A percentile compares a stretch with the other conserved stretches of the same genome.
These are phyloP conservation scores for Solanum aculeatissimum DNA, from an alignment of 305 asterid genomes.

Conservation along the genomic window DNA sequence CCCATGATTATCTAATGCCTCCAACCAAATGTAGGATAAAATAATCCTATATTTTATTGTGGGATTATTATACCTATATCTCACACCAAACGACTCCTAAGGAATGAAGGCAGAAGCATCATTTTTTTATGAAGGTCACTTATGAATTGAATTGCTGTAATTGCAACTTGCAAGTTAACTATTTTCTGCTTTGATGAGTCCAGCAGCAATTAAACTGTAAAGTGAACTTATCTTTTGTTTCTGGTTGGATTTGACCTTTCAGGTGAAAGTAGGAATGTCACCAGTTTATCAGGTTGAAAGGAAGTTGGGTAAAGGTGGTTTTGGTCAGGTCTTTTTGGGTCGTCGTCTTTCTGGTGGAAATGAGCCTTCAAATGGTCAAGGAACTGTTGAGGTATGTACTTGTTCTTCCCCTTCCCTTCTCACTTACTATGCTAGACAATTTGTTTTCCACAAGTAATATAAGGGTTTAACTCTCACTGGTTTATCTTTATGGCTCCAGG, in stretches of 20 bases:
- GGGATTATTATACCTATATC: too few relatives aligned
- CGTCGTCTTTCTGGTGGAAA: background rate
- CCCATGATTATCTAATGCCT: too few relatives aligned
- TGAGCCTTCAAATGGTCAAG: background rate
- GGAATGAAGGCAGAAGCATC: background rate
- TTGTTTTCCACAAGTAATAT: background rate
- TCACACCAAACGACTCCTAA: too few relatives aligned
- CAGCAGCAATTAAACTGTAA: background rate
- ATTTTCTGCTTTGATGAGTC: background rate
- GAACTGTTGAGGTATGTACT: slow-evolving; percentile 5
- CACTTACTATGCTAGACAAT: background rate
- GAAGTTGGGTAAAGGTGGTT: slow-evolving; percentile 14
- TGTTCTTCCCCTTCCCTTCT: background rate
- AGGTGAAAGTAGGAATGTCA: slow-evolving; percentile 8
- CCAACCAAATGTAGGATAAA: too few relatives aligned
- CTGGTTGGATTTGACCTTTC: background rate
- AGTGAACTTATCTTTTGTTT: background rate
- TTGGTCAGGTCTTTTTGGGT: slow-evolving; percentile 14
- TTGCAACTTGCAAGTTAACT: background rate
- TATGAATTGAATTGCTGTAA: background rate
- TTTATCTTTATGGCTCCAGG: slow-evolving; percentile 1
- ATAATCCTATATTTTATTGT: too few relatives aligned
- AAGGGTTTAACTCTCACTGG: background rate
- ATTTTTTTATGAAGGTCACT: background rate
- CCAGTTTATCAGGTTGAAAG: slow-evolving; percentile 6